Evolutionary conservation across 306 rosid genomes (phyloP), one percentile per base, ranked within the genome.

Genomic region (Quercus dentata): DNA sequence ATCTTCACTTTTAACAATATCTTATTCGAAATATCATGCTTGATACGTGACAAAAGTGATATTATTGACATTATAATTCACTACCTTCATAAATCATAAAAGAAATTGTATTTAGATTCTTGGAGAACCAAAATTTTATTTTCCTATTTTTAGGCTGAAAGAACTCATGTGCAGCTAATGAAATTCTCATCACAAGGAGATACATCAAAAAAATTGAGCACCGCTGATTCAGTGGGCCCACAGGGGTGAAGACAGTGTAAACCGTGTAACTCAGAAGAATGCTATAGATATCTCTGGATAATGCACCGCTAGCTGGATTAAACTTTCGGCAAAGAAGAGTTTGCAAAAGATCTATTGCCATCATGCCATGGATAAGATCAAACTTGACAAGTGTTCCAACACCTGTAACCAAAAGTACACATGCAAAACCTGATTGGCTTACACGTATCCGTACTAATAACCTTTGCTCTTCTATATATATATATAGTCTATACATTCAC

Each of bases 351-450:
- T 41, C 63, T 83, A 5, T 7, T 20, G 64, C 56, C 28, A 27
- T 27, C 28, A 27, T 27, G 28, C 28, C 14, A 12, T 18, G 76
- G 71, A 76, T 44, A 31, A 31, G 33, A 64, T 18, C 41, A 23
- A 62, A 65, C 9, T 56, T 14, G 94, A 87, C 98, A 89, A 73
- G 94, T 90, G 97, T 89, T 91, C 91, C 57, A 33, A 87, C 97
- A 92, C 87, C 86, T 94, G 97, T 88, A 84, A 51, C 80, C 67
- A 23, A 75, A 54, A 69, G n/a, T 25, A 83, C 84, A 80, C 91
- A 80, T 85, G 91, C 90, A 85, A 17, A 14, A 28, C 81, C 30
- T 38, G 15, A 8, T 63, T 54, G 76, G 27, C 35, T 81, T 81
- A 80, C 97, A 90, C 97, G 94, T 92, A 74, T 86, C 90, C 6